Base-by-base conservation (phyloP, 495 filamentous ascomycete genomes). In the Elaphomyces granulatus region DNA sequence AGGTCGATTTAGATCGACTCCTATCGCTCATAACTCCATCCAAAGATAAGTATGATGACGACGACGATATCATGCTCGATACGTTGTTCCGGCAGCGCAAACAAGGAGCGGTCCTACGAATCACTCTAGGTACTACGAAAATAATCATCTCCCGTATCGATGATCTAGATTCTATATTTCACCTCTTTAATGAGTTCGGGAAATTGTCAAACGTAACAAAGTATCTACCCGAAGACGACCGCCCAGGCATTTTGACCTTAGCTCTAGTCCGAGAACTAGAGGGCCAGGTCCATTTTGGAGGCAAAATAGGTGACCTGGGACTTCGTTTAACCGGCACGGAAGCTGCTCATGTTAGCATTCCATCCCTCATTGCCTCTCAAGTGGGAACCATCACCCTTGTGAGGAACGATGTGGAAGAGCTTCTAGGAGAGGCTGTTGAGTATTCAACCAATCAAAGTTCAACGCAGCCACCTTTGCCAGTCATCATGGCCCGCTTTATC, bases 1-100 rank as follows among this genome's bases (percentile, higher is more conserved):
- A 88, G 37, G 67, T 68, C 19, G 92, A 99, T 51, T 61, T 99
- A 2, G 79, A 83, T 46, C 72, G 78, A 33, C 69, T 99, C 4
- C 61, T 99, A 10, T 79, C 80, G 20, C 67, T 99, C 16, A 77
- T 96, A 33, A 94, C 82, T 8, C 92, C 92, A 0, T 94, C 87
- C 1, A 87, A 84, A 45, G 75, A 90, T 56, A 87, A 84, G 46
- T 95, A 92, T 50, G 87, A 92, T 40, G 74, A 81, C 34, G 81
- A 87, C 44, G 87, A 94, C 48, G 92, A 95, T 51, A 94, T 99
- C 42, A 75, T 99, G 63, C 68, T 96, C 8, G 90, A 96, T 44
- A 94, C 82, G 0, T 68, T 99, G 2, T 61, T 96, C 16, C 71
- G 83, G n/a, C 92, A 99, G 56, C 67, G 92, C 39, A 74, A 77